Conservation (phyloP, 768 basidiomycete species). For the Suillus ampliporus region DNA sequence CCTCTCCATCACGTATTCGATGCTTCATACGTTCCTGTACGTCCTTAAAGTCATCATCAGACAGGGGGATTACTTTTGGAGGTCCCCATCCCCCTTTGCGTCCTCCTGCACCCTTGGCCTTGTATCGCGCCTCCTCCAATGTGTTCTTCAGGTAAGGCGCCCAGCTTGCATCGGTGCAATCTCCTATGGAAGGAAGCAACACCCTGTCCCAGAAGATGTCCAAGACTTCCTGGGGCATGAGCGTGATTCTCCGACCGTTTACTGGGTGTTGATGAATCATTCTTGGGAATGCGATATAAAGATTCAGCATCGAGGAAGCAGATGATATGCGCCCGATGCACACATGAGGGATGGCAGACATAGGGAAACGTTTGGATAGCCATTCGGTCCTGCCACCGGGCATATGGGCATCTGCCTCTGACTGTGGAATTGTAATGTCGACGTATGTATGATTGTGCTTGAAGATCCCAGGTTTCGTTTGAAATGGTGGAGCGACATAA, state of each 20-base stretch:
- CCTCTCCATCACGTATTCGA: background rate
- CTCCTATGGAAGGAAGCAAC: constrained; percentile 13
- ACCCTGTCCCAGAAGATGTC: constrained; percentile 18
- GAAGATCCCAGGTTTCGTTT: constrained; percentile 13
- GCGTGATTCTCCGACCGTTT: background rate
- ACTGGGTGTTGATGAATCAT: constrained; percentile 19
- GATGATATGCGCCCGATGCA: background rate
- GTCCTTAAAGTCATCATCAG: background rate
- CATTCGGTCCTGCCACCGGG: constrained; percentile 15
- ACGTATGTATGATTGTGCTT: constrained; percentile 26
- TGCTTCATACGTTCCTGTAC: constrained; percentile 15
- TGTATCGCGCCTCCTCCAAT: constrained; percentile 12
- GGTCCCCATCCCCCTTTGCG: background rate
- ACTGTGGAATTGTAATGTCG: constrained; percentile 19
- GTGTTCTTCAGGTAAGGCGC: constrained; percentile 16
- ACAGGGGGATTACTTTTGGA: constrained; percentile 18
- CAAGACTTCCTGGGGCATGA: constrained; percentile 16
- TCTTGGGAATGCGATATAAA: constrained; percentile 19
- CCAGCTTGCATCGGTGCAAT: background rate
- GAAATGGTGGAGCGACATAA: constrained; percentile 1
- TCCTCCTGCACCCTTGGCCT: constrained; percentile 3
- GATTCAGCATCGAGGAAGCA: background rate
- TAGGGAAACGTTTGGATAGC: constrained; percentile 13
- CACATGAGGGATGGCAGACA: constrained; percentile 11
- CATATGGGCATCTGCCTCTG: constrained; percentile 8